Evolutionary conservation across 257 asterid species (phyloP), one percentile per base, ranked within the genome.

Genomic region (Buddleja alternifolia): DNA sequence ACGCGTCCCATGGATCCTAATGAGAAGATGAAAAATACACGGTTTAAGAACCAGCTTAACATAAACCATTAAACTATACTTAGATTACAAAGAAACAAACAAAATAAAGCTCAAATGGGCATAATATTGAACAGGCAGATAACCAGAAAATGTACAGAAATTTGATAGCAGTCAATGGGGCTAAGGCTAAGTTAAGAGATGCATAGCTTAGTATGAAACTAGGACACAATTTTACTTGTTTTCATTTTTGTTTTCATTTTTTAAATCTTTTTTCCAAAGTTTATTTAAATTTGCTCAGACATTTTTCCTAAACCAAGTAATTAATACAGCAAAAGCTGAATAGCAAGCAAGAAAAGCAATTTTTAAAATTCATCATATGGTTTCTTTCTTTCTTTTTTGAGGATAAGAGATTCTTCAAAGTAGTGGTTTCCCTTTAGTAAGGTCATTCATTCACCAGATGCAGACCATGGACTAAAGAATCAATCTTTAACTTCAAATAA

Each of bases 1-100:
- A 78, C 82, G 78, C 14, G 79, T 82, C 50, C 94, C 95, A 61
- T 78, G 95, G 70, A 90, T 84, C 83, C 97, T 90, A 80, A 45
- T 10, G 21, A 72, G 62, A 55, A 57, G 42, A 68, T 10, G 47
- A 56, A 66, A 54, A 61, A 67, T 56, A 52, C 59, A 71, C 17
- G 54, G 45, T 44, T 42, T 9, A 59, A 25, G 45, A 42, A 40
- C n/a, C 64, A 51, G 40, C n/a, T 20, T 10, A 10, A n/a, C 36
- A 51, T 14, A 23, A 21, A 20, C 58, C 52, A 25, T 8, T 58
- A 40, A 71, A 65, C n/a, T 20, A 39, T 20, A 17, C 7, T 4
- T 29, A 29, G 36, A 19, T 10, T 63, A 32, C 2, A 21, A 36
- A 56, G 11, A 21, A 62, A 36, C 59, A 58, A 64, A 52, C 17